Percentiles rank a stretch among this genome's conserved stretches.
phyloP scores from a whole-genome alignment of 2,329 filamentous ascomycete genomes.

The Xylariaceae sp. region DNA sequence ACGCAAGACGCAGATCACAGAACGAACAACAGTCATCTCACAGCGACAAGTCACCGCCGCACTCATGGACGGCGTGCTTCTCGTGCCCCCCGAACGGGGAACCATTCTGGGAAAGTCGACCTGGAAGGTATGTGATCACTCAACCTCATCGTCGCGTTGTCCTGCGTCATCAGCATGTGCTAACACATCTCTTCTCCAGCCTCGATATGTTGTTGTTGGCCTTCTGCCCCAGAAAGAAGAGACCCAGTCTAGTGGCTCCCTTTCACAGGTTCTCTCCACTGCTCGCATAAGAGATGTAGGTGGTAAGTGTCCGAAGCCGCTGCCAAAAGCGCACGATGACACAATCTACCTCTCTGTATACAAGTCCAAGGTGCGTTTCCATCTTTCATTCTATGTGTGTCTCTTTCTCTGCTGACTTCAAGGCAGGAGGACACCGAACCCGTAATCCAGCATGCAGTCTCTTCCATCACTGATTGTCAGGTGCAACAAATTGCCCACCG shows the following conservation, averaged over 20 bases:
- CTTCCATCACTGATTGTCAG: slow-evolving; percentile 51
- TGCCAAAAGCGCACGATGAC: slow-evolving; percentile 35
- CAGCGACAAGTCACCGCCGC: neutral
- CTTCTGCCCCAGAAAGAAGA: slow-evolving; percentile 33
- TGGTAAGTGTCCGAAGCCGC: slow-evolving; percentile 34
- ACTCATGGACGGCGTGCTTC: slow-evolving; percentile 46
- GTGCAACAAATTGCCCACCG: slow-evolving; percentile 56
- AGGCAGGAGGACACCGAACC: slow-evolving; percentile 49
- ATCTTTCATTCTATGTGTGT: neutral
- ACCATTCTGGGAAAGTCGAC: slow-evolving; percentile 47
- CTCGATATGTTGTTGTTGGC: slow-evolving; percentile 57
- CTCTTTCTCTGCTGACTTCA: slow-evolving; percentile 16
- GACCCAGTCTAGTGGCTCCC: slow-evolving; percentile 34
- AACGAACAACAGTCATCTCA: slow-evolving; percentile 15
- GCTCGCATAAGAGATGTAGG: slow-evolving; percentile 37
- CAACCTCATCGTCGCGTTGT: slow-evolving; percentile 2
- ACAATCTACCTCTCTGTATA: slow-evolving; percentile 49
- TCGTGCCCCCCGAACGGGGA: slow-evolving; percentile 47
- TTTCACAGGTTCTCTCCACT: slow-evolving; percentile 38
- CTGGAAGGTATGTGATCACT: slow-evolving; percentile 43
- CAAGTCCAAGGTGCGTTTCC: slow-evolving; percentile 47
- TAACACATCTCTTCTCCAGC: slow-evolving; percentile 35
- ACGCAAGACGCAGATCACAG: slow-evolving; percentile 14
- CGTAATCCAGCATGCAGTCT: slow-evolving; percentile 48
- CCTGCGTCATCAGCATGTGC: neutral